These are phyloP conservation scores for Dictyostelium citrinum DNA, from an alignment of 78 protist species.

Conservation along the genomic window DNA sequence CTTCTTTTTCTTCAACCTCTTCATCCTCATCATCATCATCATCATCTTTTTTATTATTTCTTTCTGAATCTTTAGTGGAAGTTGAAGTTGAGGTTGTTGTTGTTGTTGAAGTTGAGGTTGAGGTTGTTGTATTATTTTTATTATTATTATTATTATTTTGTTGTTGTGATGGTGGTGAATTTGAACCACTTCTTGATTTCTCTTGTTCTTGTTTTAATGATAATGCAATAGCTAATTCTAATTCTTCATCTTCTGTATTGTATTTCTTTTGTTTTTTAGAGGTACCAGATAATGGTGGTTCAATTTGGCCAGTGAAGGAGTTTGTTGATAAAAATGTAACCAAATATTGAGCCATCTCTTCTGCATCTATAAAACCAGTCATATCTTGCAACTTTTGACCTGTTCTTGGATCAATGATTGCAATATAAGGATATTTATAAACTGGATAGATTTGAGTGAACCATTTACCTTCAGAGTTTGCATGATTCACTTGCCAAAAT, in stretches of 20 bases:
- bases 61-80: not conserved
- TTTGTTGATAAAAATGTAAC: not conserved
- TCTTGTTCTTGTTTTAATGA: constrained; percentile 6
- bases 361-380: constrained; percentile 9
- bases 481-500: constrained; percentile 61
- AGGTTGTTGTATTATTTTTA: not conserved
- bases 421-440: constrained; percentile 16
- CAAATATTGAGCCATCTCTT: constrained; percentile 17
- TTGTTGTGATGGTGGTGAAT: not conserved
- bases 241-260: constrained; percentile 63
- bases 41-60: not conserved
- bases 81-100: not conserved
- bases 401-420: constrained; percentile 67
- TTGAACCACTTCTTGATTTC: not conserved
- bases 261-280: constrained; percentile 30
- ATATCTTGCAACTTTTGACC: constrained; percentile 6
- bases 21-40: not conserved
- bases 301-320: not conserved
- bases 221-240: constrained; percentile 61
- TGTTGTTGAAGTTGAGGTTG: not conserved
- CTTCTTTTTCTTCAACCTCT: constrained; percentile 20
- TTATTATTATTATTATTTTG: not conserved
- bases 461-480: constrained; percentile 16
- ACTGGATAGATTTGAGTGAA: constrained; percentile 41
- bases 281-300: not conserved